Conservation (phyloP, 305 asterid species). For the Lippia alba region DNA sequence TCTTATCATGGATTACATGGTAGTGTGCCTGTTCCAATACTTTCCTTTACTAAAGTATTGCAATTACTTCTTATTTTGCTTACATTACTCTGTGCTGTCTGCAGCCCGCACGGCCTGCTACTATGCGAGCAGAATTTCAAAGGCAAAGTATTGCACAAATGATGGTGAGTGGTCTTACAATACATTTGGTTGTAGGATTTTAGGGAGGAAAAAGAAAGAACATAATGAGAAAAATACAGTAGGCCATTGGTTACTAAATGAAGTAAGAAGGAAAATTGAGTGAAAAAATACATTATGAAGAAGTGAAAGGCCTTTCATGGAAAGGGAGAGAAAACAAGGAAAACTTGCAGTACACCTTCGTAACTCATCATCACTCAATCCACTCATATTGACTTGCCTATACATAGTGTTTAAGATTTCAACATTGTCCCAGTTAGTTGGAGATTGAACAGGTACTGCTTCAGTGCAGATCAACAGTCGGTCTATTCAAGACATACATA, state of each 20-base stretch:
- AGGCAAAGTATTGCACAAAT: constrained; percentile 84
- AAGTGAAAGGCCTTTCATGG: too few relatives aligned
- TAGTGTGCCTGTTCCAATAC: constrained; percentile 53
- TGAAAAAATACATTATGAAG: too few relatives aligned
- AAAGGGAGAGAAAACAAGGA: too few relatives aligned
- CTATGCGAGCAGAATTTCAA: constrained; percentile 75
- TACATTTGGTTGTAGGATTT: too few relatives aligned
- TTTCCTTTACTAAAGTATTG: constrained; percentile 28
- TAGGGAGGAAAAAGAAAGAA: too few relatives aligned
- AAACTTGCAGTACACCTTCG: too few relatives aligned
- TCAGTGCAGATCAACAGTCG: constrained; percentile 68
- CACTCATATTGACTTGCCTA: too few relatives aligned
- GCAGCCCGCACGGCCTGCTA: constrained; percentile 83
- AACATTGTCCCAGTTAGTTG: constrained; percentile 23
- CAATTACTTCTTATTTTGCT: constrained; percentile 8
- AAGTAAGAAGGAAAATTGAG: too few relatives aligned
- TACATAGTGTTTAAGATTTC: constrained; percentile 11
- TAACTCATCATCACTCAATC: too few relatives aligned
- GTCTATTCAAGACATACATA: constrained; percentile 81
- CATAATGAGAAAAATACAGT: too few relatives aligned
- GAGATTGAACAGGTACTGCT: constrained; percentile 38
- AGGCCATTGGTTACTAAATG: too few relatives aligned
- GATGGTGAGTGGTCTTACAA: constrained; percentile 58
- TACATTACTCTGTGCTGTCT: constrained; percentile 33
- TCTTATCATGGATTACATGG: constrained; percentile 57